Base-by-base conservation (phyloP, 192 early-diverging fungal species). In the Coemansia sp. region DNA sequence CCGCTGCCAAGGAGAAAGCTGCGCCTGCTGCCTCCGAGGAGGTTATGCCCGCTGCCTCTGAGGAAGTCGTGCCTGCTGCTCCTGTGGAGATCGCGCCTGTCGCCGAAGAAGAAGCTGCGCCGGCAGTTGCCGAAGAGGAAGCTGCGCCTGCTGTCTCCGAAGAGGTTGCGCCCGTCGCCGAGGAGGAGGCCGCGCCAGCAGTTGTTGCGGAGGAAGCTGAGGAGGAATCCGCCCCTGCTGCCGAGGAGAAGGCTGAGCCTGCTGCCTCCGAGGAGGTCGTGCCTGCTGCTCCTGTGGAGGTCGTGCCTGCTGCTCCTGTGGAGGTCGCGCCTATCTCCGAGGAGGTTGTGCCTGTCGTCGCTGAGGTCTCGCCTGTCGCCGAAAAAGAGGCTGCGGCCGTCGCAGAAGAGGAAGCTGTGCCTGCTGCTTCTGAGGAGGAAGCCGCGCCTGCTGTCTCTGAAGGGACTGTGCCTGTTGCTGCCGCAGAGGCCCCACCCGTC, bases 201-300 rank as follows among this genome's bases (percentile, higher is more conserved):
- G n/a, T 40, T 32, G 64, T 43, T n/a, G n/a, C n/a, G n/a, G 39
- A 40, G 39, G 39, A 10, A 12, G 40, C 1, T 8, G 11, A 0
- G 0, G 40, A 41, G 11, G 49, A 54, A 10, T 0, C 49, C 37
- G 37, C 19, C 1, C 11, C 51, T 32, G 38, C 17, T 46, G 32
- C 39, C 3, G 42, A 53, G 10, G 63, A 65, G 51, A 6, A 25
- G 6, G 6, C 64, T 3, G 54, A 17, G 2, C 51, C 11, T 14
- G 36, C 65, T 36, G 56, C 38, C 43, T 39, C n/a, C 11, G 64
- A 65, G 54, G 64, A 66, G 17, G 82, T 54, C 38, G 76, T 31
- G 17, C 9, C 56, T 6, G 42, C 32, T 35, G 32, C 32, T 37
- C 56, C 27, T 59, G 65, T 67, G 37, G 56, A 56, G 60, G 37